Percentiles rank a stretch among this genome's conserved stretches.
Conservation (phyloP, 2,329 filamentous ascomycete species). For the Trichoderma harzianum region DNA sequence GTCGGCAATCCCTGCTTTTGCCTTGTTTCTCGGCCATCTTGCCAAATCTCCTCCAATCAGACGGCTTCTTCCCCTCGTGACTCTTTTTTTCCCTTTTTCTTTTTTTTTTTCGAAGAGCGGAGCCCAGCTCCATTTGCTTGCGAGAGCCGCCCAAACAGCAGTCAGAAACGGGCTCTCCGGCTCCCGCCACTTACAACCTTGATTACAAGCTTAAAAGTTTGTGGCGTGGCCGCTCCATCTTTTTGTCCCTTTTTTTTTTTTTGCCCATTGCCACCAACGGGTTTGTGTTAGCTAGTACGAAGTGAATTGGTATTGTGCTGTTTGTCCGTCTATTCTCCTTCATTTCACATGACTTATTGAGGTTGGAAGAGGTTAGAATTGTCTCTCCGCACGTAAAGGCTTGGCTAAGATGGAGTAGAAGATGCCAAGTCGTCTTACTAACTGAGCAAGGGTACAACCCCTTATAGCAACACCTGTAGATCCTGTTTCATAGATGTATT, state of each 20-base stretch:
- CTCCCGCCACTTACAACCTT: not conserved
- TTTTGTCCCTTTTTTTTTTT: not conserved
- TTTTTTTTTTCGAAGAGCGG: not conserved
- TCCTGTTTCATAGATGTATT: too few species aligned
- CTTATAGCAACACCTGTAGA: too few species aligned
- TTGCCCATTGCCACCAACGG: not conserved
- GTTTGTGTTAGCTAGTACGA: not conserved
- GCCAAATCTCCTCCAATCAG: not conserved
- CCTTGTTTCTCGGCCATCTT: not conserved
- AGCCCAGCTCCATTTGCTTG: not conserved
- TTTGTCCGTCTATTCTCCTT: not conserved
- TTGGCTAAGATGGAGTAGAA: not conserved
- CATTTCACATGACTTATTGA: not conserved
- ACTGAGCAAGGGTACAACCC: too few species aligned
- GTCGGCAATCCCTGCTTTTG: not conserved
- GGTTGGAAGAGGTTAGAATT: not conserved
- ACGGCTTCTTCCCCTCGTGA: not conserved
- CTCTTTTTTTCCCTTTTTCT: not conserved
- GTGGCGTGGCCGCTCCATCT: not conserved
- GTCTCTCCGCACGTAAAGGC: not conserved
- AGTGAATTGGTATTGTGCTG: not conserved
- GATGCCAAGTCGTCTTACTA: too few species aligned
- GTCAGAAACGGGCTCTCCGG: not conserved
- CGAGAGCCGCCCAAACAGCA: not conserved
- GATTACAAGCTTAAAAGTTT: constrained; percentile 4